Evolutionary conservation across 2,329 filamentous ascomycete species (phyloP).

Genomic region (Chrysosporium queenslandicum): DNA sequence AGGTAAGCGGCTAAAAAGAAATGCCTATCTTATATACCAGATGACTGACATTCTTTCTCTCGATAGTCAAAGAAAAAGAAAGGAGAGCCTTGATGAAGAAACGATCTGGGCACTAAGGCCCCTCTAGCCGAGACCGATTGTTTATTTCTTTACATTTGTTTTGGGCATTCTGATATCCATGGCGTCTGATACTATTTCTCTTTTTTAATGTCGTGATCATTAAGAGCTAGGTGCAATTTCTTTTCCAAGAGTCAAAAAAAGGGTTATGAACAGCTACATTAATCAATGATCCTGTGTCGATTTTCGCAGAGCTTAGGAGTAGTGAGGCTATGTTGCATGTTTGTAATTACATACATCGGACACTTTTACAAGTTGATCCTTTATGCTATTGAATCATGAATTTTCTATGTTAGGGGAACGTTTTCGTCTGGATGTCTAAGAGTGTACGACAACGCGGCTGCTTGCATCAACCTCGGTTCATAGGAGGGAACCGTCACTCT

Average conservation of each 20-base stretch:
- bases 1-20: conserved; percentile 41
- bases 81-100: conserved; percentile 57
- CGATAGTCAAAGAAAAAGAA: conserved; percentile 55
- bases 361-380: not conserved
- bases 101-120: conserved; percentile 40
- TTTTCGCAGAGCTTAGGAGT: conserved; percentile 6
- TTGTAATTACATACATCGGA: conserved; percentile 10
- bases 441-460: too few relatives aligned
- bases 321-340: conserved; percentile 13
- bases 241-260: conserved; percentile 7
- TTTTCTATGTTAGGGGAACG: not conserved
- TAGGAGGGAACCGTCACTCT: not conserved
- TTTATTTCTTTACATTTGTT: conserved; percentile 22
- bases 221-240: not conserved
- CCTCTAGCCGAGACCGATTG: not conserved
- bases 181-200: conserved; percentile 17
- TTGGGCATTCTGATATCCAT: conserved; percentile 35
- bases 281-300: not conserved
- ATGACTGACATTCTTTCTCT: conserved; percentile 8
- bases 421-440: too few relatives aligned
- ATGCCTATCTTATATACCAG: not conserved
- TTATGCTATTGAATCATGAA: not conserved
- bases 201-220: not conserved
- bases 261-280: not conserved
- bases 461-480: not conserved